These are phyloP conservation scores for Nicotiana undulata DNA, from an alignment of 257 asterid species.

Conservation along the genomic window DNA sequence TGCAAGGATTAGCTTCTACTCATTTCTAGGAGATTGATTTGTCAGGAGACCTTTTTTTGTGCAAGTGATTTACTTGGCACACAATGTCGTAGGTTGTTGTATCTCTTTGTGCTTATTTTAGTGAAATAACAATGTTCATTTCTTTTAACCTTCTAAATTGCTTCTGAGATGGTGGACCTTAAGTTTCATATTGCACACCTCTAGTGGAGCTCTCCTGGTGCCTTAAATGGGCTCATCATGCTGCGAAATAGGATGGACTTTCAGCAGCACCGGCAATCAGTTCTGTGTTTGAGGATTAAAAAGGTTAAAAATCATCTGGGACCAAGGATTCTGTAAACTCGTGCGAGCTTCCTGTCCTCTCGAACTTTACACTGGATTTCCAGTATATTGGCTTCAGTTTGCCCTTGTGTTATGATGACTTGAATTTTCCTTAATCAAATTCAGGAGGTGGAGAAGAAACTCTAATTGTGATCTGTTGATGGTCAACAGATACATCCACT, in stretches of 20 bases:
- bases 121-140: background rate
- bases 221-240: background rate
- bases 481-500: background rate
- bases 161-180: background rate
- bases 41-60: background rate
- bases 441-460: conserved; percentile 46
- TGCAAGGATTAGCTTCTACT: background rate
- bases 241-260: background rate
- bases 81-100: background rate
- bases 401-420: conserved; percentile 97
- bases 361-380: conserved; percentile 84
- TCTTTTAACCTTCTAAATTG: background rate
- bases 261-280: background rate
- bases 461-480: conserved; percentile 37
- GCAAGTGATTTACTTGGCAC: background rate
- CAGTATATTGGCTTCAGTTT: conserved; percentile 75
- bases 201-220: background rate
- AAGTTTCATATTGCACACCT: background rate
- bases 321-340: background rate
- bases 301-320: background rate
- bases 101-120: background rate
- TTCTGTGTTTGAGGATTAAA: background rate
- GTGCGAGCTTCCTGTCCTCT: conserved; percentile 4
- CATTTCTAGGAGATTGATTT: background rate
- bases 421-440: conserved; percentile 85